phyloP scores from a whole-genome alignment of 2,329 filamentous ascomycete genomes.

The Metarhizium sp. region DNA sequence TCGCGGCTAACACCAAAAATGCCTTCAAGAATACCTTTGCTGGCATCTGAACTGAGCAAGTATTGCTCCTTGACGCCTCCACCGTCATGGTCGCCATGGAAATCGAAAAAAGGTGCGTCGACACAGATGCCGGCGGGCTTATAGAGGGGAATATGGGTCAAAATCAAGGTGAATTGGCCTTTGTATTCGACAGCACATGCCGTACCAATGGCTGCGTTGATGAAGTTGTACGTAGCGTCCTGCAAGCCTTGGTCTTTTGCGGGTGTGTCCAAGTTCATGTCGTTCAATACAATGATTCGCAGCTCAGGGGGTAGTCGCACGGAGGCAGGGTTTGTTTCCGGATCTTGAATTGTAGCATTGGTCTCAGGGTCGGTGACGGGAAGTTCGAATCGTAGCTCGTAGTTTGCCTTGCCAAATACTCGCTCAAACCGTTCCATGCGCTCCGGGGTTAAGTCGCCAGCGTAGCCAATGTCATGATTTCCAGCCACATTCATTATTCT shows the following conservation, averaged over 20 bases:
- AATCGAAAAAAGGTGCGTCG: constrained; percentile 75
- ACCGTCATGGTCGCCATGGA: constrained; percentile 56
- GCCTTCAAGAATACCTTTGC: constrained; percentile 69
- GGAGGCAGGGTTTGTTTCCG: constrained; percentile 33
- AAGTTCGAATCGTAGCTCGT: constrained; percentile 69
- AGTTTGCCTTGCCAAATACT: constrained; percentile 81
- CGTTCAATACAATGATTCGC: constrained; percentile 78
- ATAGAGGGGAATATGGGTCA: constrained; percentile 88
- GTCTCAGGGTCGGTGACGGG: constrained; percentile 31
- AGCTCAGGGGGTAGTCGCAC: constrained; percentile 54
- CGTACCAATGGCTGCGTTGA: constrained; percentile 58
- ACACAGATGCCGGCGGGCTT: constrained; percentile 76
- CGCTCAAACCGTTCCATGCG: constrained; percentile 74
- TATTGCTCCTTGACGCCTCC: constrained; percentile 84
- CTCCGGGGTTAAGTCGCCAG: constrained; percentile 73
- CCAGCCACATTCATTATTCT: constrained; percentile 84
- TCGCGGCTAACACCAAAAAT: constrained; percentile 70
- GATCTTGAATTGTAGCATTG: constrained; percentile 32
- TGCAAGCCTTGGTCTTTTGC: constrained; percentile 59
- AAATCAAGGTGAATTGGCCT: constrained; percentile 67
- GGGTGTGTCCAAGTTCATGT: constrained; percentile 87
- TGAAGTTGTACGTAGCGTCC: constrained; percentile 66
- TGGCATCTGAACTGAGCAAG: constrained; percentile 66
- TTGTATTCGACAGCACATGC: constrained; percentile 50
- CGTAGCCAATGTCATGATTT: constrained; percentile 96